Percentiles rank a stretch among this genome's conserved stretches.
Evolutionary conservation across 176 grass and related monocot species (phyloP).

Genomic region (Tillandsia leiboldiana): DNA sequence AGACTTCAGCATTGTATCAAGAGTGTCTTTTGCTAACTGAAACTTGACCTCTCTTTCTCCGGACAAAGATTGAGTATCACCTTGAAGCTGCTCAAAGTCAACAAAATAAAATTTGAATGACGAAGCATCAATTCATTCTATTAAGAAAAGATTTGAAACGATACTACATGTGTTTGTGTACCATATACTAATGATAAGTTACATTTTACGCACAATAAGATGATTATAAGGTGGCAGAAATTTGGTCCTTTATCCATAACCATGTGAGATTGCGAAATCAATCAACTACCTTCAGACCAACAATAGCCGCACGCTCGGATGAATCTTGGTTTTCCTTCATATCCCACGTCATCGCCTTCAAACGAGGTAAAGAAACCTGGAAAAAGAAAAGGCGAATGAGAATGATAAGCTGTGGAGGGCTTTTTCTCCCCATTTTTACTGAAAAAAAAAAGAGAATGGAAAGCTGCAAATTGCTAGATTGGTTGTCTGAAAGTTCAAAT

Average conservation of each 20-base stretch:
- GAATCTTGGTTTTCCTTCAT: slow-evolving; percentile 29
- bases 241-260: too few relatives aligned
- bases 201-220: too few relatives aligned
- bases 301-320: slow-evolving; percentile 18
- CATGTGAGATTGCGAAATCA: neutral
- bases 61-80: slow-evolving; percentile 13
- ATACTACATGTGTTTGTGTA: too few relatives aligned
- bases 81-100: slow-evolving; percentile 31
- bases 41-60: slow-evolving; percentile 30
- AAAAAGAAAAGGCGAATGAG: too few relatives aligned
- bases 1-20: slow-evolving; percentile 47
- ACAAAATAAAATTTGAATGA: slow-evolving; percentile 6
- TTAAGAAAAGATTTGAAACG: neutral
- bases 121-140: slow-evolving; percentile 1
- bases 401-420: too few relatives aligned
- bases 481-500: too few relatives aligned
- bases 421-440: too few relatives aligned
- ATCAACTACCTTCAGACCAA: slow-evolving; percentile 21
- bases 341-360: slow-evolving; percentile 10
- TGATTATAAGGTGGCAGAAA: too few relatives aligned
- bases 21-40: slow-evolving; percentile 39
- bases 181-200: too few relatives aligned
- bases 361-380: slow-evolving; percentile 13
- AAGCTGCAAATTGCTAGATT: too few relatives aligned
- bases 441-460: too few relatives aligned